Base-by-base conservation (phyloP, 1,284 basidiomycete genomes). In the Sanghuangporus weigelae region DNA sequence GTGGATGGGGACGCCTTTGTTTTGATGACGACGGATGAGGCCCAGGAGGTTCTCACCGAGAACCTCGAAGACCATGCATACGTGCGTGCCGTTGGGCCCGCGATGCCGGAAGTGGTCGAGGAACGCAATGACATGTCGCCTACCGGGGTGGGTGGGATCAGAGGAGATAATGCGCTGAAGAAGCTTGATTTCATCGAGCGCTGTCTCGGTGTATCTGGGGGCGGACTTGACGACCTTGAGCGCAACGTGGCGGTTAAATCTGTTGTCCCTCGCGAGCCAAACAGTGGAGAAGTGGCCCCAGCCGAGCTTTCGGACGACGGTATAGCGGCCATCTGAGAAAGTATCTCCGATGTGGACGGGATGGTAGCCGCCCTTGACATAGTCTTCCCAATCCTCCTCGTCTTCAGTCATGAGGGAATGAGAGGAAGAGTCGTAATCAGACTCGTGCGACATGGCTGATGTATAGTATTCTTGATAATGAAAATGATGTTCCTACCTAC, bases 31-130 rank as follows among this genome's bases (percentile, higher is more conserved):
- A 77, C 97, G 98, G 84, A 98, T 98, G 69, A 99, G 84, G 2
- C 96, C 96, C 0, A 99, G 85, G n/a, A 99, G 79, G 74, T 98
- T 98, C 79, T 99, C 97, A 63, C 97, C 96, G 10, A 99, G 84
- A 40, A 99, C 97, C 77, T 99, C 96, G 73, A 98, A 98, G 16
- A 99, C 96, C 96, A 99, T 99, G 83, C 97, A 99, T 67, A 99
- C 93, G 77, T 99, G 96, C 19, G 87, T 91, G 56, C 96, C 96
- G 74, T 99, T 98, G 14, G 96, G 96, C 0, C 96, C 97, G 66
- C 90, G 91, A 77, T 99, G 97, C 44, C 90, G 86, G 76, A 99
- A 99, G 74, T 98, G 94, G 79, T 99, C 96, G 56, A 99, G 89
- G 71, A 99, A 92, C 36, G 92, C 93, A 73, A 98, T 96, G 76